Evolutionary conservation across 768 basidiomycete genomes (phyloP), one percentile per base, ranked within the genome.

Genomic region (Psilocybe sp.): DNA sequence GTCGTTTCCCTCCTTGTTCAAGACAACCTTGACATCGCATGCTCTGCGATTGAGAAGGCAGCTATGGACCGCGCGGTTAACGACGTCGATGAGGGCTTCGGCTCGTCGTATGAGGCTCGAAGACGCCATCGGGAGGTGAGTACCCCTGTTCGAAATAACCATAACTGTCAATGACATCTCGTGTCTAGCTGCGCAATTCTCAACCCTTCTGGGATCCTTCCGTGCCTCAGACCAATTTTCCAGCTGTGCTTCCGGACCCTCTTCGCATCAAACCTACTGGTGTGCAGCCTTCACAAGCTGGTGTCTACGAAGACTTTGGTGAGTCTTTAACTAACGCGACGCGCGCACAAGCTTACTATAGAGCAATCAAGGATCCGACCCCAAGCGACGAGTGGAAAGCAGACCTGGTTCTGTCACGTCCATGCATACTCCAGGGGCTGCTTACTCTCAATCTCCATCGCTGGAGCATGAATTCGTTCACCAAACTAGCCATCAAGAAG

Each of bases 291-390:
- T 81, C 85, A 56, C 97, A 99, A 67, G 70, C 85, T 33, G 80
- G 82, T 41, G 93, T 99, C 10, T 99, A 99, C 68, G 94, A 98
- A 58, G 97, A 99, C 64, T 98, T 99, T 56, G 87, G 92, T 82
- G 54, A 34, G 49, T 14, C 9, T 19, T n/a, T 36, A 11, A 10
- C 12, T 42, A 15, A 23, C 19, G 47, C 16, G n/a, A n/a, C n/a
- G 32, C 28, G n/a, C 38, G 31, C 37, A 50, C 54, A 60, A 49
- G 63, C 55, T 49, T 42, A 55, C 10, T 49, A 38, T 28, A 9
- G 52, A 84, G 75, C 73, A 55, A 66, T 34, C 14, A 39, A 59
- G 57, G 55, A 12, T 44, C 80, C 34, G 87, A 88, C 54, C 52
- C 77, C 34, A 82, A 82, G 67, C 78, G 84, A 15, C 76, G 77